Base-by-base conservation (phyloP, 2,329 filamentous ascomycete genomes). In the Annulohypoxylon truncatum region DNA sequence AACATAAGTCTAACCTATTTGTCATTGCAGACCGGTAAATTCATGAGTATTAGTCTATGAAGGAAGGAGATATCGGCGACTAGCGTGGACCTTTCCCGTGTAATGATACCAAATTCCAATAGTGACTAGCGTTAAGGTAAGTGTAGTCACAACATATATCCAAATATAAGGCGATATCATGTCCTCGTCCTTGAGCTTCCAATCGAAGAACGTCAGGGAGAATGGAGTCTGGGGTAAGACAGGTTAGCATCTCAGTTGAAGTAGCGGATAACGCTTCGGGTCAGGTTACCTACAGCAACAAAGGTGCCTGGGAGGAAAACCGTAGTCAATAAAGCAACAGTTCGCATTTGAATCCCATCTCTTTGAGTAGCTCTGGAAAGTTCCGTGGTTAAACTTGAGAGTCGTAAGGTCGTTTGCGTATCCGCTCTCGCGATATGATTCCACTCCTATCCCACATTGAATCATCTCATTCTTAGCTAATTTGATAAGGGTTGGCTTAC, bases 311-410 rank as follows among this genome's bases (percentile, higher is more conserved):
- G 62, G 3, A 70, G 62, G 28, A 70, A 70, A 1, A 67, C 24
- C 68, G 68, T 68, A 5, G 66, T 70, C 31, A 70, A 47, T 2
- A 70, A 28, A 1, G 68, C 65, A 31, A 68, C 76, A 0, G 72
- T 72, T 15, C 72, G 60, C 74, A 77, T 76, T 4, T 74, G 71
- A 5, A 64, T 65, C 0, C 73, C 74, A 28, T 77, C 75, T 29
- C 59, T 67, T 13, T 55, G 68, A 7, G 66, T 73, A 10, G 51
- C 73, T 6, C 66, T 35, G 2, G 66, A 69, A 26, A 76, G 75
- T 20, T 71, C 38, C 9, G 71, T 67, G 18, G 71, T 72, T 13
- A 61, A 68, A 18, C 18, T 22, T 5, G 18, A 47, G 15, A 52
- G 28, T 8, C 18, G 12, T 10, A 58, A 24, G 31, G 18, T 58